phyloP scores from a whole-genome alignment of 805 yeast species.

The Ogataea kodamae region DNA sequence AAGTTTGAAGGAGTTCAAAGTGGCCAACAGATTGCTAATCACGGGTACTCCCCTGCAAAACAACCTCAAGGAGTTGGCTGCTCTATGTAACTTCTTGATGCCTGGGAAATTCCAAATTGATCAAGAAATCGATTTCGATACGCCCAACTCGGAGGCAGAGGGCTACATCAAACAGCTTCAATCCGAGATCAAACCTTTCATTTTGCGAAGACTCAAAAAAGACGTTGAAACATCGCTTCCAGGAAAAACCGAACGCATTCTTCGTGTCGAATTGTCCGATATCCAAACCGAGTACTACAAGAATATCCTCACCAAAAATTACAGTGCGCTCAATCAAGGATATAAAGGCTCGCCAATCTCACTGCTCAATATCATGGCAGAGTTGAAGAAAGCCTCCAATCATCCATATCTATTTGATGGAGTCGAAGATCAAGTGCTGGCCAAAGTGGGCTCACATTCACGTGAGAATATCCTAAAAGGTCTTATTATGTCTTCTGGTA shows the following conservation, averaged over 20 bases:
- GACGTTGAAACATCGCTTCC: slow-evolving; percentile 98
- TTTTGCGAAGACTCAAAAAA: slow-evolving; percentile 87
- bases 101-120: slow-evolving; percentile 90
- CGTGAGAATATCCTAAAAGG: slow-evolving; percentile 86
- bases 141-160: slow-evolving; percentile 85
- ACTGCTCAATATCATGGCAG: slow-evolving; percentile 87
- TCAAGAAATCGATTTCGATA: slow-evolving; percentile 92
- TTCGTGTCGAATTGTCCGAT: slow-evolving; percentile 93
- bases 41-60: slow-evolving; percentile 99
- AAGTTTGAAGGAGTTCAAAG: slow-evolving; percentile 76
- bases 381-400: slow-evolving; percentile 92
- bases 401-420: slow-evolving; percentile 95
- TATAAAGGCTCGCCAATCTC: slow-evolving; percentile 77
- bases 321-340: slow-evolving; percentile 86
- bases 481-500: slow-evolving; percentile 95
- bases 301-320: slow-evolving; percentile 88
- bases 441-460: slow-evolving; percentile 55
- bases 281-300: slow-evolving; percentile 93
- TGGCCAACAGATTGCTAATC: slow-evolving; percentile 78
- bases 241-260: slow-evolving; percentile 89
- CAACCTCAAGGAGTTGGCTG: slow-evolving; percentile 92
- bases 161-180: slow-evolving; percentile 83
- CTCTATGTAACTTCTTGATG: slow-evolving; percentile 90
- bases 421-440: slow-evolving; percentile 79
- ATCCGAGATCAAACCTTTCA: slow-evolving; percentile 82